These are phyloP conservation scores for Fusarium hostae DNA, from an alignment of 2,329 filamentous ascomycete species.

Conservation along the genomic window DNA sequence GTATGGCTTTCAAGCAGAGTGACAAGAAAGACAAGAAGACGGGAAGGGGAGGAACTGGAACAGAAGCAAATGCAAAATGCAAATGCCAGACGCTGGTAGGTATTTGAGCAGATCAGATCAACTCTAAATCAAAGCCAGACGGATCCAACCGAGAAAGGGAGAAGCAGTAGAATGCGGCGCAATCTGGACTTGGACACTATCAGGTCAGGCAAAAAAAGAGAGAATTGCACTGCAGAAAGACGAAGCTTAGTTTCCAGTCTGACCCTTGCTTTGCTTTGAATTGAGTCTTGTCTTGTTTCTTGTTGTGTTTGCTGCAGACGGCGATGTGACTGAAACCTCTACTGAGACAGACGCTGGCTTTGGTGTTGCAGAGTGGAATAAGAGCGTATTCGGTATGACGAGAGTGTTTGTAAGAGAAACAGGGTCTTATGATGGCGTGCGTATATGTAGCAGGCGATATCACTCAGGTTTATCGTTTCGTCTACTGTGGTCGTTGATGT, in stretches of 20 bases:
- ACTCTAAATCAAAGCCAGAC: constrained; percentile 16
- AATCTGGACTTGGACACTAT: constrained; percentile 14
- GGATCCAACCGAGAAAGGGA: constrained; percentile 21
- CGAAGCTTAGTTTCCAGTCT: constrained; percentile 28
- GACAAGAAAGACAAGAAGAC: constrained; percentile 3
- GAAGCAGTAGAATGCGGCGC: constrained; percentile 32
- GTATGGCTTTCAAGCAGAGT: constrained; percentile 6
- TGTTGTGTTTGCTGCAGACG: constrained; percentile 30
- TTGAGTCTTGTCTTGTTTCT: constrained; percentile 9
- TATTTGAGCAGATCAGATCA: constrained; percentile 22
- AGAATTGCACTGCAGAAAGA: constrained; percentile 14
- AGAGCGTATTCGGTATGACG: constrained; percentile 12
- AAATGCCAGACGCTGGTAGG: constrained; percentile 4
- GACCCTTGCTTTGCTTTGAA: constrained; percentile 12
- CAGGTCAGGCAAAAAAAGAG: not conserved
- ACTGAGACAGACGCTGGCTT: constrained; percentile 28
- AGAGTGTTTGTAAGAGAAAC: constrained; percentile 4
- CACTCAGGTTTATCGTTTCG: constrained; percentile 25
- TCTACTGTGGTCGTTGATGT: constrained; percentile 17
- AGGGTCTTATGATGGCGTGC: constrained; percentile 5
- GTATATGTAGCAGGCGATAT: constrained; percentile 4
- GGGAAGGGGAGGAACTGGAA: constrained; percentile 9
- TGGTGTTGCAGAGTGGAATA: constrained; percentile 6
- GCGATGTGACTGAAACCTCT: constrained; percentile 33
- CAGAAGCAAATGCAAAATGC: constrained; percentile 1